phyloP scores from a whole-genome alignment of 1,284 basidiomycete genomes.

The Ustanciosporium gigantosporum region DNA sequence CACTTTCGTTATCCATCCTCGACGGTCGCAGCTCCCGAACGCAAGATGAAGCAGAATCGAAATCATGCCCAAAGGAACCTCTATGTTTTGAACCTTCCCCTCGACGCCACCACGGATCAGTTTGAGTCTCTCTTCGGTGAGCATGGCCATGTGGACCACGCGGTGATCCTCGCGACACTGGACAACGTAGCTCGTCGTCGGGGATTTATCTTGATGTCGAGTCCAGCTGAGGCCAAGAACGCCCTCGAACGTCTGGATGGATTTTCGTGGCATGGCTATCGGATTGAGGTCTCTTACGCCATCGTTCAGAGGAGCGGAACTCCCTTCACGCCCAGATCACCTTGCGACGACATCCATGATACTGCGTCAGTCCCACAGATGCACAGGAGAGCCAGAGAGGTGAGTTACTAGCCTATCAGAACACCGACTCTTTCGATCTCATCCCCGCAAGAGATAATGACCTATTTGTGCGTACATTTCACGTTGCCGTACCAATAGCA shows the following conservation, averaged over 20 bases:
- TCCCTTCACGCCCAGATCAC: too few species aligned
- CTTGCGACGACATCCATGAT: too few species aligned
- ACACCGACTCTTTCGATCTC: neutral
- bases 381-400: neutral
- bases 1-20: neutral
- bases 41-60: conserved; percentile 15
- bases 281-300: conserved; percentile 59
- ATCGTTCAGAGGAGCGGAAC: conserved; percentile 57
- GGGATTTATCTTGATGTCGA: conserved; percentile 59
- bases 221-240: conserved; percentile 37
- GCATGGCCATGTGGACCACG: conserved; percentile 53
- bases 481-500: neutral
- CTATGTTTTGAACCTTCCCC: conserved; percentile 58
- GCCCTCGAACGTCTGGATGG: conserved; percentile 52
- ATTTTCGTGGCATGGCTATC: conserved; percentile 54
- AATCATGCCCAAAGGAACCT: conserved; percentile 47
- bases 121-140: conserved; percentile 46
- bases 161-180: conserved; percentile 58
- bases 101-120: conserved; percentile 53
- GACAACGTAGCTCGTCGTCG: conserved; percentile 57
- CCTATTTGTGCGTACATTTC: neutral
- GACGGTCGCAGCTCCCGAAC: too few species aligned
- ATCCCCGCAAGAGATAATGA: neutral
- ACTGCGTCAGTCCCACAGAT: neutral
- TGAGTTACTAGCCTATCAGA: neutral